Conservation (phyloP, 2,329 filamentous ascomycete species). For the Elsinoe fawcettii region DNA sequence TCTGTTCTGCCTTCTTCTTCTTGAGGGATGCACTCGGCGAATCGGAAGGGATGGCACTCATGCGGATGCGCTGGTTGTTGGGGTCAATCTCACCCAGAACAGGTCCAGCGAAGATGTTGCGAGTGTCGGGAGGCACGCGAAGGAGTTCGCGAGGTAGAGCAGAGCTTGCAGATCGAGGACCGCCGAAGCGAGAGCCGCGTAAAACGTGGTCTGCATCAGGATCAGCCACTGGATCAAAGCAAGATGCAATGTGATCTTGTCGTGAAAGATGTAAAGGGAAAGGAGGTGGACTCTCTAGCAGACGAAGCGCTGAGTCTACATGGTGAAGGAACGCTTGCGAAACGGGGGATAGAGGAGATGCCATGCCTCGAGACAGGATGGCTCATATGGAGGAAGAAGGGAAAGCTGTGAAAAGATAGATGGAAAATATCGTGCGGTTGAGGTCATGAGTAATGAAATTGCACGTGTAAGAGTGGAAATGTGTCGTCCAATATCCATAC, state of each 20-base stretch:
- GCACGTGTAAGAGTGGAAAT: neutral
- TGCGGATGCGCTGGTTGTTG: constrained; percentile 26
- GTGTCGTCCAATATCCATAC: neutral
- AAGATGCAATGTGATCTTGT: neutral
- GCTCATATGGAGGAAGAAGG: neutral
- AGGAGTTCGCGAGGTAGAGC: constrained; percentile 25
- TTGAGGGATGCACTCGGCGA: constrained; percentile 46
- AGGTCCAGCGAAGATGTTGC: constrained; percentile 16
- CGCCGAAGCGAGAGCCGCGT: constrained; percentile 31
- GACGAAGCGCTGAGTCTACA: constrained; percentile 19
- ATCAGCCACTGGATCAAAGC: constrained; percentile 21
- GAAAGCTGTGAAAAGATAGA: neutral
- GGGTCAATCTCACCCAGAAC: constrained; percentile 29
- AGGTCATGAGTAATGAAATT: neutral
- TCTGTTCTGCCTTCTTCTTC: constrained; percentile 41
- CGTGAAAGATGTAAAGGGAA: constrained; percentile 6
- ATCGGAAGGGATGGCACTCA: constrained; percentile 24
- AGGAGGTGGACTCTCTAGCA: constrained; percentile 21
- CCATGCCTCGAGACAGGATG: neutral
- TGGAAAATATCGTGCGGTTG: neutral
- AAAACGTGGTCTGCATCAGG: constrained; percentile 30
- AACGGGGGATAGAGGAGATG: constrained; percentile 5
- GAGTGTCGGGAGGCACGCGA: constrained; percentile 23
- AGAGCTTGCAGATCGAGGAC: constrained; percentile 30
- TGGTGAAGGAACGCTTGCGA: constrained; percentile 15